A percentile compares a stretch with the other conserved stretches of the same genome.
Conservation (phyloP, 2,329 filamentous ascomycete genomes). For the Salinomyces thailandicus region DNA sequence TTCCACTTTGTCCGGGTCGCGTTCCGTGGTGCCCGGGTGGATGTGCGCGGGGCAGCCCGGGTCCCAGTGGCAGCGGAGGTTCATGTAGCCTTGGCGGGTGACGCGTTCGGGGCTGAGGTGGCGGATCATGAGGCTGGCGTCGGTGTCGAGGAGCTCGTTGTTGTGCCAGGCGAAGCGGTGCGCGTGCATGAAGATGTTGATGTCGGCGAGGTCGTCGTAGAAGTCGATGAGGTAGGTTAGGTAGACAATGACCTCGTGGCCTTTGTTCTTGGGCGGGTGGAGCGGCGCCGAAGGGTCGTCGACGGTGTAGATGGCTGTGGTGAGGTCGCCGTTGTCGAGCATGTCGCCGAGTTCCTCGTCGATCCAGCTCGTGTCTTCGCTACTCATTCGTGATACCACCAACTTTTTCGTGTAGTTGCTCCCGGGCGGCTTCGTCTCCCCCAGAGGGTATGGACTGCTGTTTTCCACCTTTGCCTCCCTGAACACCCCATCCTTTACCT, state of each 20-base stretch:
- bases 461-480: constrained; percentile 18
- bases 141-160: constrained; percentile 38
- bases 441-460: constrained; percentile 20
- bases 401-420: constrained; percentile 44
- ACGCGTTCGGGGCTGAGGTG: constrained; percentile 38
- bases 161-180: constrained; percentile 51
- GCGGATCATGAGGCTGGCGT: constrained; percentile 36
- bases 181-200: constrained; percentile 52
- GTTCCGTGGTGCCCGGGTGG: constrained; percentile 33
- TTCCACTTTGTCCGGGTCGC: constrained; percentile 31
- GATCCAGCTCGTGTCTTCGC: constrained; percentile 48
- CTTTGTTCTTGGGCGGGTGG: constrained; percentile 47
- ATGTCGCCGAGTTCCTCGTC: constrained; percentile 38
- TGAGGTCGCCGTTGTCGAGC: constrained; percentile 25
- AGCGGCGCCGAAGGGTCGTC: constrained; percentile 37
- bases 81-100: constrained; percentile 42
- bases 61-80: constrained; percentile 46
- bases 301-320: constrained; percentile 41
- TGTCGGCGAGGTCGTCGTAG: constrained; percentile 49
- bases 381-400: constrained; percentile 43
- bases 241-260: constrained; percentile 54
- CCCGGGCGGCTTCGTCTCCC: constrained; percentile 33
- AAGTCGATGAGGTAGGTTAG: constrained; percentile 52
- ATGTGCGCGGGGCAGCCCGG: constrained; percentile 48
- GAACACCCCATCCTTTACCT: constrained; percentile 9